Evolutionary conservation across 1,284 basidiomycete genomes (phyloP).

Genomic region (Inonotus obliquus): DNA sequence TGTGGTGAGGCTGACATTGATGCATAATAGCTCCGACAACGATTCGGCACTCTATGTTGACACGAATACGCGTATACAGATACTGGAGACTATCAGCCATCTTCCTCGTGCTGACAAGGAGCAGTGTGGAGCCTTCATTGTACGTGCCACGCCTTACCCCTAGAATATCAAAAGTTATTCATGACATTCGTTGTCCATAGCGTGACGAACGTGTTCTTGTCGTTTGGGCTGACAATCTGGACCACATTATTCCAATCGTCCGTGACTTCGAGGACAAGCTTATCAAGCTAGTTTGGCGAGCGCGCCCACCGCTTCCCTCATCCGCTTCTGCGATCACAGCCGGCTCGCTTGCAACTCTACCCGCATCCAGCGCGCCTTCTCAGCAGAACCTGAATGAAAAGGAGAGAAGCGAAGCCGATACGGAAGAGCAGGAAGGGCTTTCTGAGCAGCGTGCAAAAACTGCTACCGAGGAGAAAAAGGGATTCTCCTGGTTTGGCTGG

Average conservation of each 20-base stretch:
- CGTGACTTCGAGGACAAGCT: constrained; percentile 71
- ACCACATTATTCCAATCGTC: constrained; percentile 60
- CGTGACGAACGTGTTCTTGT: constrained; percentile 71
- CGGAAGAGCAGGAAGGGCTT: background rate
- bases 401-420: background rate
- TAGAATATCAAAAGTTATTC: background rate
- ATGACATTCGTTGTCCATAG: constrained; percentile 30
- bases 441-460: background rate
- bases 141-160: constrained; percentile 28
- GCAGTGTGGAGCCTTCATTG: constrained; percentile 81
- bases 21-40: constrained; percentile 7
- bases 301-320: constrained; percentile 32
- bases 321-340: constrained; percentile 32
- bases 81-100: constrained; percentile 56
- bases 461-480: constrained; percentile 9
- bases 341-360: constrained; percentile 28
- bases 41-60: constrained; percentile 25
- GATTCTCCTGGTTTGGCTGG: constrained; percentile 19
- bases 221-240: constrained; percentile 74
- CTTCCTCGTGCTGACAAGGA: constrained; percentile 73
- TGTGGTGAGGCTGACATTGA: background rate
- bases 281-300: constrained; percentile 76
- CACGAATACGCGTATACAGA: constrained; percentile 55
- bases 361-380: background rate
- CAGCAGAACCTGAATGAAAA: constrained; percentile 10